Evolutionary conservation across 2,329 filamentous ascomycete species (phyloP).

Genomic region (Talaromyces sp.): DNA sequence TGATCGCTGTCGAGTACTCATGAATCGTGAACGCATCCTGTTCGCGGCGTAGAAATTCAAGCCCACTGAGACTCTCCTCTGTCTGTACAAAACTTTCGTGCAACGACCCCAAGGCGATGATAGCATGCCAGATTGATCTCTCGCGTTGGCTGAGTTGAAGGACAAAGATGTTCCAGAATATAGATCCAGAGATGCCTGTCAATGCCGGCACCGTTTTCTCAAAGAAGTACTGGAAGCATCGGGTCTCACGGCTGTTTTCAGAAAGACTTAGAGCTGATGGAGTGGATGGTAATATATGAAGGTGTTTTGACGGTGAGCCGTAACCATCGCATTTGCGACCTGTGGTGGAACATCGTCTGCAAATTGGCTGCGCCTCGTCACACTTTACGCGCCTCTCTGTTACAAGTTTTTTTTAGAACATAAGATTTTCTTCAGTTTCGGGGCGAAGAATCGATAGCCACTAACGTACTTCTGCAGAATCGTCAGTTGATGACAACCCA

Average conservation of each 20-base stretch:
- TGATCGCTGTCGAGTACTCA: conserved; percentile 12
- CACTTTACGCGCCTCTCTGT: conserved; percentile 31
- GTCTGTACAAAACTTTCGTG: conserved; percentile 25
- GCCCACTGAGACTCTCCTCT: neutral
- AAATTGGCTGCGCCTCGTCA: conserved; percentile 30
- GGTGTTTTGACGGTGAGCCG: neutral
- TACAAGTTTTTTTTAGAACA: too few relatives aligned
- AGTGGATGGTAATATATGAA: neutral
- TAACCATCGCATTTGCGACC: conserved; percentile 34
- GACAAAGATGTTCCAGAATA: conserved; percentile 28
- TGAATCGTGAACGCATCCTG: conserved; percentile 6
- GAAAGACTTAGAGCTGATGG: neutral
- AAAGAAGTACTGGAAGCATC: conserved; percentile 32
- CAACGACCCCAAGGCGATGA: conserved; percentile 28
- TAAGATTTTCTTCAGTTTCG: neutral
- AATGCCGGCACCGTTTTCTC: conserved; percentile 27
- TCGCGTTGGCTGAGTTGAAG: conserved; percentile 29
- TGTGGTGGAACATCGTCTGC: conserved; percentile 29
- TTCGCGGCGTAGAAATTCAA: neutral
- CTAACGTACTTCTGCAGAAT: conserved; percentile 8
- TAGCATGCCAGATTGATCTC: conserved; percentile 25
- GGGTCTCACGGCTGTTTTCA: conserved; percentile 23
- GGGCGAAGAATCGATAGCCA: neutral
- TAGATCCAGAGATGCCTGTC: conserved; percentile 25
- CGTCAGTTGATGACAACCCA: neutral